Evolutionary conservation across 2,329 filamentous ascomycete genomes (phyloP), one percentile per base, ranked within the genome.

Genomic region (Aspergillus caelatus): DNA sequence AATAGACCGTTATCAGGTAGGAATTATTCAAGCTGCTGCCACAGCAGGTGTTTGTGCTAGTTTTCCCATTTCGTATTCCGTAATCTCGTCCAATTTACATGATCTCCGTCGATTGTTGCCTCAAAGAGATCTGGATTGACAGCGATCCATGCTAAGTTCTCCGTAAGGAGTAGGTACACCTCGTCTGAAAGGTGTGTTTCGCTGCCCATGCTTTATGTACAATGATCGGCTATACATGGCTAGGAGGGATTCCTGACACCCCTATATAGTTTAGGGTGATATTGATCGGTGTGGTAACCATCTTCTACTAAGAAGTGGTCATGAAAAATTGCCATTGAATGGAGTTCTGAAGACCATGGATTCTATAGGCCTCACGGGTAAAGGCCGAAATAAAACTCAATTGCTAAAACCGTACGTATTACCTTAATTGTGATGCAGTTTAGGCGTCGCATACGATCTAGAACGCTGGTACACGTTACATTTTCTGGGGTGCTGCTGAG

Each of bases 331-430:
- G 28, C 26, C 48, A 63, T 69, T 72, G 65, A 68, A 62, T 32
- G 52, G 53, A 50, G 63, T 65, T 62, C 58, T 60, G 64, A 62
- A 32, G 65, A 64, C 62, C 58, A 77, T 77, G 74, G 70, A 72
- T 66, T 62, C 68, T 65, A 62, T 61, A 63, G 64, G 65, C 61
- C 67, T 68, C 46, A 66, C 62, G 66, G 65, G 65, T 61, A 65
- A 64, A 64, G 64, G 69, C 64, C 70, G 67, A 50, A 66, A 66
- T 63, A 67, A 65, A 61, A 41, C 62, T 58, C 71, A 69, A 61
- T 48, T 74, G 43, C 61, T 78, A 58, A 73, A 75, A 52, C 76
- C 76, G 77, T 79, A 68, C 71, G 76, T 76, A 65, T 62, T 58
- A 66, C 64, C 60, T 54, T 50, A 41, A 28, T 43, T 58, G 28